phyloP scores from a whole-genome alignment of 805 yeast genomes.

The Nakazawaea pomicola region DNA sequence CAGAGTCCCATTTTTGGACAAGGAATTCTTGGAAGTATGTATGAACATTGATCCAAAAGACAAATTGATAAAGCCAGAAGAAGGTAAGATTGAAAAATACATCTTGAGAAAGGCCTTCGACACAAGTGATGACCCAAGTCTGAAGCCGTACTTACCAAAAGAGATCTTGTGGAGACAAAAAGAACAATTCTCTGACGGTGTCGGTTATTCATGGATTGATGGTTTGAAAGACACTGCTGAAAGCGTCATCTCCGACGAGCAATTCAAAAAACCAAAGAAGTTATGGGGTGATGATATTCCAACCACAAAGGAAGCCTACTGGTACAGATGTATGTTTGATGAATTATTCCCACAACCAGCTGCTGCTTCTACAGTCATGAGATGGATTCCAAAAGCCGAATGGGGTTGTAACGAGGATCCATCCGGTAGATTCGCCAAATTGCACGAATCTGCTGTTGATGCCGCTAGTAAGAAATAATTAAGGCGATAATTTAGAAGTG shows the following conservation, averaged over 20 bases:
- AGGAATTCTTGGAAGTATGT: conserved; percentile 82
- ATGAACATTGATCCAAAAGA: conserved; percentile 95
- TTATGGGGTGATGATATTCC: conserved; percentile 97
- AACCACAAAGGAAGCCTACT: conserved; percentile 97
- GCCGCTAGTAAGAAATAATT: conserved; percentile 14
- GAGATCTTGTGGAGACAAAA: conserved; percentile 99
- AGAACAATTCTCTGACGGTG: conserved; percentile 99
- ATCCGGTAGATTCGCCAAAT: conserved; percentile 92
- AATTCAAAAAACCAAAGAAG: conserved; percentile 84
- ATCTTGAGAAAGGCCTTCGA: conserved; percentile 96
- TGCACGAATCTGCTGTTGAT: conserved; percentile 68
- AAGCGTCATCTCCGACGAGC: conserved; percentile 79
- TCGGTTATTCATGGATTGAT: conserved; percentile 99
- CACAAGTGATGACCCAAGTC: conserved; percentile 74
- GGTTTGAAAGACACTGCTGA: conserved; percentile 95
- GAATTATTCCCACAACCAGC: conserved; percentile 86
- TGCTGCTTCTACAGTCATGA: conserved; percentile 95
- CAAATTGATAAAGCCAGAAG: conserved; percentile 69
- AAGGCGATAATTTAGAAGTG: not conserved
- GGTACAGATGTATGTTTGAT: conserved; percentile 97
- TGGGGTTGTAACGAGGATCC: conserved; percentile 99
- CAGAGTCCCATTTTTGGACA: conserved; percentile 98
- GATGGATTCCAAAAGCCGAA: conserved; percentile 99
- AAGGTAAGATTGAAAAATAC: conserved; percentile 89
- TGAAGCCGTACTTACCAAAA: conserved; percentile 85